Base-by-base conservation (phyloP, 2,329 filamentous ascomycete genomes). In the Lachnellula hyalina region DNA sequence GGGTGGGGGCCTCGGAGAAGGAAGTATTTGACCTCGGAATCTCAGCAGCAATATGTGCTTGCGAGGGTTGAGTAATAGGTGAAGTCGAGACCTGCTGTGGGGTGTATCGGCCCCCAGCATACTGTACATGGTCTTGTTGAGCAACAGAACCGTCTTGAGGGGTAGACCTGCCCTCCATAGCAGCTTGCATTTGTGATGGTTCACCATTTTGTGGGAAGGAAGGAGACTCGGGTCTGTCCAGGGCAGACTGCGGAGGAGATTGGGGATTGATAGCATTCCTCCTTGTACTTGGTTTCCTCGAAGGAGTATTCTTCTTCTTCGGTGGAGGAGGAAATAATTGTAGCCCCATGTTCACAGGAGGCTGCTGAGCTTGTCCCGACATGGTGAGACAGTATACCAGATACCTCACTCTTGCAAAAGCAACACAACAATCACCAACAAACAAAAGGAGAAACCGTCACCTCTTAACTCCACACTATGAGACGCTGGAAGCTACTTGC, bases 1-100 rank as follows among this genome's bases (percentile, higher is more conserved):
- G 71, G 2, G 77, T 77, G 51, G 75, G 73, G 32, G 76, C 73
- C 54, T 79, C 75, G 0, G 79, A 78, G 55, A 81, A 75, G 23
- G 77, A 75, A 0, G 77, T 80, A 12, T 78, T 77, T 35, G 76
- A 73, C 42, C 77, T 74, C 5, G 72, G 72, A 1, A 65, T 61
- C 25, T 67, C 63, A 15, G 58, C 54, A 38, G 55, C 57, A 44
- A 65, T 51, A 41, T 67, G 60, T 34, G 62, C 63, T 56, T 60
- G 62, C 52, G 61, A 56, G 12, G 65, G 62, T n/a, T 61, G 53
- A 17, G 58, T 57, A 23, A 64, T 61, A 38, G 62, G 61, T n/a
- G 55, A 51, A 34, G 42, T 54, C 17, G 36, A 19, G 25, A 48
- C 32, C 11, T 34, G 36, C 19, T 49, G 47, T 9, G 47, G 34